These are phyloP conservation scores for Aspergillus brasiliensis DNA, from an alignment of 2,329 filamentous ascomycete genomes.

Conservation along the genomic window DNA sequence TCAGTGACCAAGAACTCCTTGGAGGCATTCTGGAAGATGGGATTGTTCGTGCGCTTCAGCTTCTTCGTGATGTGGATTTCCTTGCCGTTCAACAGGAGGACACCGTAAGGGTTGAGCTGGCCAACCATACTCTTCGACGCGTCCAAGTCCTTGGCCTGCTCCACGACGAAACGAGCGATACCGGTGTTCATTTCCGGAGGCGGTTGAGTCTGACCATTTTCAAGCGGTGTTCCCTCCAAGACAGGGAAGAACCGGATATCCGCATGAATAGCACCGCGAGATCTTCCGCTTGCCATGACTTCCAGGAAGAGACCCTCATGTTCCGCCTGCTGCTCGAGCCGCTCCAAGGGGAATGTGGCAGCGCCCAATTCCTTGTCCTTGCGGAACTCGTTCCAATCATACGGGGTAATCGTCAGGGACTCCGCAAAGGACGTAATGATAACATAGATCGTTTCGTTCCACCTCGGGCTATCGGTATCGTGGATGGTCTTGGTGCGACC, in stretches of 20 bases:
- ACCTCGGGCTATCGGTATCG: conserved; percentile 82
- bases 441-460: conserved; percentile 96
- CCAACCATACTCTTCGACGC: conserved; percentile 89
- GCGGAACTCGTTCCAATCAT: conserved; percentile 91
- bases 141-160: conserved; percentile 95
- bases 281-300: conserved; percentile 79
- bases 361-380: conserved; percentile 95
- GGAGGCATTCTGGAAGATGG: conserved; percentile 88
- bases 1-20: conserved; percentile 97
- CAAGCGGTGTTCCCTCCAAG: conserved; percentile 64
- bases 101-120: conserved; percentile 85
- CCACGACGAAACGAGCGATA: conserved; percentile 88
- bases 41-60: conserved; percentile 95
- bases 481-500: conserved; percentile 86
- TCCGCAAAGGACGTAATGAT: conserved; percentile 92
- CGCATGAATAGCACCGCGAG: conserved; percentile 74
- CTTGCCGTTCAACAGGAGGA: conserved; percentile 86
- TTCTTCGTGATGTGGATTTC: conserved; percentile 87
- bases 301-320: conserved; percentile 85
- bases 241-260: conserved; percentile 97
- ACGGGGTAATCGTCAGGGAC: conserved; percentile 78
- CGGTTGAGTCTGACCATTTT: conserved; percentile 76
- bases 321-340: conserved; percentile 73
- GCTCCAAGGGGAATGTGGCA: conserved; percentile 82
- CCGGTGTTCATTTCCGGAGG: conserved; percentile 89